Evolutionary conservation across 1,284 basidiomycete species (phyloP).

Genomic region (Vanrija sp.): DNA sequence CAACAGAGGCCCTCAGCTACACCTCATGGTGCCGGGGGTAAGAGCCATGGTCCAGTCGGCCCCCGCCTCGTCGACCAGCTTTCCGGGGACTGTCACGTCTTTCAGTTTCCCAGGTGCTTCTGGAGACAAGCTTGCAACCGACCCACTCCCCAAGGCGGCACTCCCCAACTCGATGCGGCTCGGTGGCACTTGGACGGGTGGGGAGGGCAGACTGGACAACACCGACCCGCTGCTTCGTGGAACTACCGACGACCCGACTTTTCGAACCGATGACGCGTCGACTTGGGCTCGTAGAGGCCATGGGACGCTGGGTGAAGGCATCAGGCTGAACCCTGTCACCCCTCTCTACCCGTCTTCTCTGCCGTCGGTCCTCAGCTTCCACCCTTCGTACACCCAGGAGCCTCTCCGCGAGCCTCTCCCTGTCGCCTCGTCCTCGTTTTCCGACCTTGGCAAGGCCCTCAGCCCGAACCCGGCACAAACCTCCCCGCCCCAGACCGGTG

Average conservation of each 20-base stretch:
- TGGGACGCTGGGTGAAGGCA: slow-evolving; percentile 12
- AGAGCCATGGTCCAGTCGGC: too few relatives aligned
- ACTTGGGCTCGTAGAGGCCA: slow-evolving; percentile 22
- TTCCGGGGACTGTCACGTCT: too few relatives aligned
- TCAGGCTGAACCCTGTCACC: background rate
- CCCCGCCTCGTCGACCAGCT: too few relatives aligned
- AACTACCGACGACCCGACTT: slow-evolving; percentile 16
- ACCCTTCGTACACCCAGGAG: too few relatives aligned
- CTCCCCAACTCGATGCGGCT: background rate
- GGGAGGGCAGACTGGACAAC: background rate
- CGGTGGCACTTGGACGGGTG: background rate
- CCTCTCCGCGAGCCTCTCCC: background rate
- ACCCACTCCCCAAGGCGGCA: background rate
- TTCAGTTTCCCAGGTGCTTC: too few relatives aligned
- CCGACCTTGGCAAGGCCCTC: background rate
- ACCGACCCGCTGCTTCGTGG: slow-evolving; percentile 20
- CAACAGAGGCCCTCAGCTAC: too few relatives aligned
- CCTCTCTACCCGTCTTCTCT: background rate
- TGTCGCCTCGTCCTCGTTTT: background rate
- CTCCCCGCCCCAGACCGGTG: background rate
- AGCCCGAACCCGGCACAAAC: background rate
- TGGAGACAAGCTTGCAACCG: background rate
- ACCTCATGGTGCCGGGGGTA: too few relatives aligned
- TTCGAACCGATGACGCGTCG: slow-evolving; percentile 11
- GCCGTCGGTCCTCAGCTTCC: too few relatives aligned